A percentile compares a stretch with the other conserved stretches of the same genome.
Evolutionary conservation across 192 early-diverging fungal species (phyloP).

Genomic region (Powellomyces hirtus): DNA sequence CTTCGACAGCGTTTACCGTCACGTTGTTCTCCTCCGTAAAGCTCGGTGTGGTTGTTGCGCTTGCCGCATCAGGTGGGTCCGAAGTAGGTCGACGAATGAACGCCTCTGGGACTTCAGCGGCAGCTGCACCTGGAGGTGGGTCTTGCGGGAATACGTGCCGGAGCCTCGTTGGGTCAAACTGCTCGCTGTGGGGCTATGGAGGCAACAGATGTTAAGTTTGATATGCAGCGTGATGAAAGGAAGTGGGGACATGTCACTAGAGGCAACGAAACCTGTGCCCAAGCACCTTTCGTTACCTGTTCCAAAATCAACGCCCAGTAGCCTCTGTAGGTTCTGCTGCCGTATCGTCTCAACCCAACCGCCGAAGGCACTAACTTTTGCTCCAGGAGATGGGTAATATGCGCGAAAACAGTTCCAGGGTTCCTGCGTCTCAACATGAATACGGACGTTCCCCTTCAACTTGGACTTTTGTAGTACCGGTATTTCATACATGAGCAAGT

Average conservation of each 20-base stretch:
- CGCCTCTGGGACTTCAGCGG: background rate
- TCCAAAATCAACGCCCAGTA: slow-evolving; percentile 21
- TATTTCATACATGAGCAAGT: no score
- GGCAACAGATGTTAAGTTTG: background rate
- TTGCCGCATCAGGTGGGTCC: background rate
- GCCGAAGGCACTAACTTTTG: no score
- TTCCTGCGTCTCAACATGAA: no score
- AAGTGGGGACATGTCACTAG: background rate
- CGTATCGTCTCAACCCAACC: no score
- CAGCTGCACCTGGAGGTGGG: background rate
- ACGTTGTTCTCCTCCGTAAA: slow-evolving; percentile 1
- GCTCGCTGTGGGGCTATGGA: background rate
- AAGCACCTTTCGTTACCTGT: slow-evolving; percentile 1
- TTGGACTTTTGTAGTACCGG: no score
- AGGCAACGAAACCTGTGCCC: background rate
- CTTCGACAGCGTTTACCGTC: background rate
- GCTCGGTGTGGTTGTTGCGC: background rate
- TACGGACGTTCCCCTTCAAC: no score
- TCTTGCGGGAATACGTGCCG: background rate
- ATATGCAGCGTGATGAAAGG: background rate
- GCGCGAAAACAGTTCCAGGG: no score
- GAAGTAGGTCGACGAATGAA: background rate
- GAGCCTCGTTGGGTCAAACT: background rate
- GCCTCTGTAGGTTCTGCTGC: slow-evolving; percentile 3
- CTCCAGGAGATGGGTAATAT: no score